Base-by-base conservation (phyloP, 306 rosid species). In the Datisca glomerata region DNA sequence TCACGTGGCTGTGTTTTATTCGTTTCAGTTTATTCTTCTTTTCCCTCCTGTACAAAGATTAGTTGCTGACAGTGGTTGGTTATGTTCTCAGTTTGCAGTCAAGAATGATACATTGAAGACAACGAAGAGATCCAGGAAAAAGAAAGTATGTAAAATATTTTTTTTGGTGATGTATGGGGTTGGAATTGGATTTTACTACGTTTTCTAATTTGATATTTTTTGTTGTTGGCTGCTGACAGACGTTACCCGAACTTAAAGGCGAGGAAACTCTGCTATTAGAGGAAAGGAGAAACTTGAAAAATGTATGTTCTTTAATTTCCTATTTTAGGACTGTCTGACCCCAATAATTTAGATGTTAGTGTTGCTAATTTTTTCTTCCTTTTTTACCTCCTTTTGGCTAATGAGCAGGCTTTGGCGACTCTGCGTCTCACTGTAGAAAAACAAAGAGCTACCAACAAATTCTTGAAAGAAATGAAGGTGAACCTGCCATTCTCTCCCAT, bases 401-500 rank as follows among this genome's bases (percentile, higher is more conserved):
- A 16, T 45, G 63, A 38, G 59, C 77, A 89, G 98, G 84, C 76
- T 60, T 45, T 89, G 47, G 64, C 72, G 31, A 51, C 68, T 4
- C 51, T 74, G 55, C 81, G 65, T 41, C 59, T 65, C 56, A 51
- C 16, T 10, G 35, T 83, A 2, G 85, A 89, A 61, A 66, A 80
- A 65, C 70, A 75, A 16, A 80, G 75, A 62, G 56, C 71, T 41
- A 25, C 62, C 24, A 80, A 80, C 38, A 74, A 62, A 68, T 74
- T 67, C 59, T 67, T 76, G 56, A 84, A 79, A 64, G 80, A 67
- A 78, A 56, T 83, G 57, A 72, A 83, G 97, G 95, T 83, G 59
- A 60, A 21, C 21, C 18, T 35, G 19, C 41, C 14, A 11, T 6
- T 10, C 18, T 9, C 21, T 36, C 21, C 34, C 10, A 36, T 8